phyloP scores from a whole-genome alignment of 768 basidiomycete species.

The Hericium coralloides region DNA sequence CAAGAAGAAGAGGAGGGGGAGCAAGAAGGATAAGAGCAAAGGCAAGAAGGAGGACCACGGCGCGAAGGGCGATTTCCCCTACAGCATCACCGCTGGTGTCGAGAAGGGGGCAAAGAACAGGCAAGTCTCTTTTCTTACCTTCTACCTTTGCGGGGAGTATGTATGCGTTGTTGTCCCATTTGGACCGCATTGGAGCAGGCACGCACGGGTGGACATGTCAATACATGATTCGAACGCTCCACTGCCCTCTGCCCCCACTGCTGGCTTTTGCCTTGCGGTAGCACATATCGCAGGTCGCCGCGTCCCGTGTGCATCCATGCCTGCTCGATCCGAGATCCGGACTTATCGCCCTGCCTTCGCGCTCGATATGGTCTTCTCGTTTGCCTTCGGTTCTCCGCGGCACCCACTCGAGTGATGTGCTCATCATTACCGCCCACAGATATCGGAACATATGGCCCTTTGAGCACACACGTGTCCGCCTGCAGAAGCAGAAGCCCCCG shows the following conservation, averaged over 20 bases:
- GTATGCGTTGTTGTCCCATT: too few relatives aligned
- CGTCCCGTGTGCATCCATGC: too few relatives aligned
- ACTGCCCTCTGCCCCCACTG: too few relatives aligned
- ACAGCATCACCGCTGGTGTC: conserved; percentile 90
- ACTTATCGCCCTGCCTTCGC: background rate
- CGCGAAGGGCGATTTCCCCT: conserved; percentile 47
- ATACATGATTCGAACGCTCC: too few relatives aligned
- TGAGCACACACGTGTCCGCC: conserved; percentile 83
- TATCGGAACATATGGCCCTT: conserved; percentile 98
- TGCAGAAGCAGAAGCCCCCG: conserved; percentile 24
- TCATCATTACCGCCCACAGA: conserved; percentile 27
- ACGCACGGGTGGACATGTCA: too few relatives aligned
- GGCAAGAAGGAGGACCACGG: conserved; percentile 9
- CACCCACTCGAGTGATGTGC: background rate
- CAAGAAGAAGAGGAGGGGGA: conserved; percentile 11
- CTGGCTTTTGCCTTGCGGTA: too few relatives aligned
- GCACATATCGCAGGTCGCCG: too few relatives aligned
- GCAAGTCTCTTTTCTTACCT: conserved; percentile 28
- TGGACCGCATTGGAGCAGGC: too few relatives aligned
- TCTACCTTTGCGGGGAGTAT: background rate
- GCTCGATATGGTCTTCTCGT: background rate
- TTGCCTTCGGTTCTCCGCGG: background rate
- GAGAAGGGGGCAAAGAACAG: conserved; percentile 94
- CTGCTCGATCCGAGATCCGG: background rate
- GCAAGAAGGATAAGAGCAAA: conserved; percentile 16